A percentile compares a stretch with the other conserved stretches of the same genome.
These are phyloP conservation scores for Nakaseomyces sp. DNA, from an alignment of 1,139 yeast genomes.

Conservation along the genomic window DNA sequence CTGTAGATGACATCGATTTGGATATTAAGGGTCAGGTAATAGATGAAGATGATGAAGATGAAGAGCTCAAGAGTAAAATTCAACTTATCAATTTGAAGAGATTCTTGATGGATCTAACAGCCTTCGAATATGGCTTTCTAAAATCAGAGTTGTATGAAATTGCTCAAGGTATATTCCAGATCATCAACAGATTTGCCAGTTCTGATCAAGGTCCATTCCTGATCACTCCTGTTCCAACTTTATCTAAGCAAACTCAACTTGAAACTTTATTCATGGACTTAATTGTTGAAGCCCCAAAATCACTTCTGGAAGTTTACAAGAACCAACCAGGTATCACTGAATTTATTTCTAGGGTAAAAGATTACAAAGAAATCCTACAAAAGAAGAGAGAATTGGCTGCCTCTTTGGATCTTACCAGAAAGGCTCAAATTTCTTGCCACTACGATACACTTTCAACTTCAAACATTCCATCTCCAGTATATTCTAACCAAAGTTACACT, in stretches of 20 bases:
- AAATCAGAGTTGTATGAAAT: conserved; percentile 28
- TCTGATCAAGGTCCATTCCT: conserved; percentile 30
- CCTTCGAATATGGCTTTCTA: conserved; percentile 28
- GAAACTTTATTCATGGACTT: conserved; percentile 24
- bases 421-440: conserved; percentile 12
- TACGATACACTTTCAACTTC: conserved; percentile 11
- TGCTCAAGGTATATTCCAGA: conserved; percentile 27
- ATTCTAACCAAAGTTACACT: conserved; percentile 23
- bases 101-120: conserved; percentile 27
- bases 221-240: conserved; percentile 24
- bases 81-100: conserved; percentile 28
- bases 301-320: conserved; percentile 23
- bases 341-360: conserved; percentile 22
- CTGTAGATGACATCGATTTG: conserved; percentile 20
- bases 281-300: conserved; percentile 21
- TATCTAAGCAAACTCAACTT: conserved; percentile 21
- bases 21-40: conserved; percentile 8
- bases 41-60: conserved; percentile 27
- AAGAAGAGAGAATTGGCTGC: conserved; percentile 25
- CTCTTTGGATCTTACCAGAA: conserved; percentile 22
- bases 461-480: conserved; percentile 19
- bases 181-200: conserved; percentile 26
- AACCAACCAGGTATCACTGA: conserved; percentile 22
- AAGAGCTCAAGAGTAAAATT: conserved; percentile 24
- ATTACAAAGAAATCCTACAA: conserved; percentile 21